phyloP scores from a whole-genome alignment of 73 alveolate genomes.

The Stentor coeruleus region DNA sequence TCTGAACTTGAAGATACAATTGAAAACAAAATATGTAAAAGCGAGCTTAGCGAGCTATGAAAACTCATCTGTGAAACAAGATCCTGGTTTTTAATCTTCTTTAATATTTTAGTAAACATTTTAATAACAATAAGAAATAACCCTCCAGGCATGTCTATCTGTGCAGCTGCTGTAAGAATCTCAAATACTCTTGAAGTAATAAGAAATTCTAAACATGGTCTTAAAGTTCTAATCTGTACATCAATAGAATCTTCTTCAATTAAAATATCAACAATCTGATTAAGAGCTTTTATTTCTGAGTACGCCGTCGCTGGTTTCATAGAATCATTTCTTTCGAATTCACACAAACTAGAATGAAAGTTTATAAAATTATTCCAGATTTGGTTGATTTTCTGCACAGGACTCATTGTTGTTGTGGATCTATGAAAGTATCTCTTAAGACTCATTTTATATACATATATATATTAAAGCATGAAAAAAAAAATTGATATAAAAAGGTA shows the following conservation, averaged over 20 bases:
- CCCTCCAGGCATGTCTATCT: background rate
- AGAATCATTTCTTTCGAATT: background rate
- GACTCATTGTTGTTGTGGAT: too few relatives aligned
- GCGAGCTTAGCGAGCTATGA: background rate
- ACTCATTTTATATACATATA: too few relatives aligned
- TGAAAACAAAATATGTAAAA: background rate
- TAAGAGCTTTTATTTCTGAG: background rate
- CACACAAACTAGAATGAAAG: background rate
- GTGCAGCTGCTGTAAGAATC: background rate
- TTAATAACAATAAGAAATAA: background rate
- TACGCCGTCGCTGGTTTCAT: background rate
- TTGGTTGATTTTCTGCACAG: background rate
- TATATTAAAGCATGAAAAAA: too few relatives aligned
- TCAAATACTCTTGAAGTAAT: background rate
- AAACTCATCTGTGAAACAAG: background rate
- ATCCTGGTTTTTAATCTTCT: background rate
- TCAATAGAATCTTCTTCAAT: slow-evolving; percentile 1
- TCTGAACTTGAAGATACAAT: background rate
- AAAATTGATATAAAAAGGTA: too few relatives aligned
- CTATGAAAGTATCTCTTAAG: too few relatives aligned
- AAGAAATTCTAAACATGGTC: background rate
- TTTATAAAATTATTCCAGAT: background rate
- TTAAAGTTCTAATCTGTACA: background rate
- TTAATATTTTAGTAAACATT: background rate
- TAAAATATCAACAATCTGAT: background rate